Evolutionary conservation across 495 filamentous ascomycete species (phyloP).

Genomic region (Beverwykella pulmonaria): DNA sequence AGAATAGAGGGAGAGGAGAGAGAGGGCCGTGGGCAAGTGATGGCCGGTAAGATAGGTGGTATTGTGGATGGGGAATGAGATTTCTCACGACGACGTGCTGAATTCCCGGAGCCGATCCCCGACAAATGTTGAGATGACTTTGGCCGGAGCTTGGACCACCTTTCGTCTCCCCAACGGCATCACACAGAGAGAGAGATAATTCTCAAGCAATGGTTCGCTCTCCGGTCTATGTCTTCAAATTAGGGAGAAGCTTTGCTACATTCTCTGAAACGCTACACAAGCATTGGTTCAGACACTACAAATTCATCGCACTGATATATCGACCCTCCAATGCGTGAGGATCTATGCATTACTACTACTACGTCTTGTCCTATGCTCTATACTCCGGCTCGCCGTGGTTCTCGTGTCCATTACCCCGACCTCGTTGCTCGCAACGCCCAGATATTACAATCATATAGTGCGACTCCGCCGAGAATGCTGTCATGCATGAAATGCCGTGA

Average conservation of each 20-base stretch:
- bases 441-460: conserved; percentile 6
- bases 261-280: too few species aligned
- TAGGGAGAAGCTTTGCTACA: too few species aligned
- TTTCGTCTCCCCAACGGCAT: background rate
- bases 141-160: background rate
- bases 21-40: conserved; percentile 17
- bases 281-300: too few species aligned
- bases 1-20: conserved; percentile 36
- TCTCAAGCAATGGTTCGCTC: background rate
- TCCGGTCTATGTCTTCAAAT: background rate
- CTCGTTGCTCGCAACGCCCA: conserved; percentile 8
- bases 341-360: background rate
- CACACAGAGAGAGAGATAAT: background rate
- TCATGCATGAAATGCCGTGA: background rate
- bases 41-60: conserved; percentile 18
- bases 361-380: background rate
- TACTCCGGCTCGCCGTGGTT: background rate
- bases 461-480: background rate
- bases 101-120: conserved; percentile 12
- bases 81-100: conserved; percentile 18
- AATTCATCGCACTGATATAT: background rate
- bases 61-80: conserved; percentile 19
- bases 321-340: background rate
- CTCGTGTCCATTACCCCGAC: conserved; percentile 1
- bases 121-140: conserved; percentile 10